A percentile compares a stretch with the other conserved stretches of the same genome.
Conservation (phyloP, 768 basidiomycete species). For the Rhodotorula diobovata region DNA sequence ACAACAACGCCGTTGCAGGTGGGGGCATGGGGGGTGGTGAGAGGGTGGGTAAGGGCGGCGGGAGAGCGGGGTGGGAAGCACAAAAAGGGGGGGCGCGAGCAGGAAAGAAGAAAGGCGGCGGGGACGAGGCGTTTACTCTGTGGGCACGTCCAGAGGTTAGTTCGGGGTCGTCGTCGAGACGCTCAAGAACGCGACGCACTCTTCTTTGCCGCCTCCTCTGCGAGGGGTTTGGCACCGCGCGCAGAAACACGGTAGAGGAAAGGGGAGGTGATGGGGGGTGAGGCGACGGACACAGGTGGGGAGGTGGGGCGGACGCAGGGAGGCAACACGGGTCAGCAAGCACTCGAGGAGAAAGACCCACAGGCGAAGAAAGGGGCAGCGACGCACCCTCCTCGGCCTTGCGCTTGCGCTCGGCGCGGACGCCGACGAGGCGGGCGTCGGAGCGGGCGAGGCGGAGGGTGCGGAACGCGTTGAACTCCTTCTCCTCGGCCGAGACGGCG, state of each 20-base stretch:
- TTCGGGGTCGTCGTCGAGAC: neutral
- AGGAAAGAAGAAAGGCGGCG: neutral
- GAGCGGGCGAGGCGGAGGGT: slow-evolving; percentile 81
- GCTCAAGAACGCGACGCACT: neutral
- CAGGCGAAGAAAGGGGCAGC: neutral
- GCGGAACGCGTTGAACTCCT: slow-evolving; percentile 74
- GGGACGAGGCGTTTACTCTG: neutral
- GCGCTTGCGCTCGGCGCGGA: slow-evolving; percentile 74
- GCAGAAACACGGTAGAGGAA: neutral
- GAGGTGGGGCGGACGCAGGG: neutral
- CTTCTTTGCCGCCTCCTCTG: neutral
- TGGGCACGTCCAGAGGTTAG: neutral
- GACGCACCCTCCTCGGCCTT: slow-evolving; percentile 73
- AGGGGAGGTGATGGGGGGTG: too few relatives aligned
- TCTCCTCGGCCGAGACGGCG: slow-evolving; percentile 86
- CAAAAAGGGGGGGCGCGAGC: neutral
- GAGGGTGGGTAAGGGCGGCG: too few relatives aligned
- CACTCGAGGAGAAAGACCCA: too few relatives aligned
- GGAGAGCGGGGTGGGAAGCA: neutral
- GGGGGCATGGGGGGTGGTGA: neutral
- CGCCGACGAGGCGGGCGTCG: slow-evolving; percentile 75
- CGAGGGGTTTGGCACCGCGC: too few relatives aligned
- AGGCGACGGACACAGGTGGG: neutral
- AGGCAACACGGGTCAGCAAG: neutral
- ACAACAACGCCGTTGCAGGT: neutral